These are phyloP conservation scores for Heimioporus sp. DNA, from an alignment of 768 basidiomycete species.

Conservation along the genomic window DNA sequence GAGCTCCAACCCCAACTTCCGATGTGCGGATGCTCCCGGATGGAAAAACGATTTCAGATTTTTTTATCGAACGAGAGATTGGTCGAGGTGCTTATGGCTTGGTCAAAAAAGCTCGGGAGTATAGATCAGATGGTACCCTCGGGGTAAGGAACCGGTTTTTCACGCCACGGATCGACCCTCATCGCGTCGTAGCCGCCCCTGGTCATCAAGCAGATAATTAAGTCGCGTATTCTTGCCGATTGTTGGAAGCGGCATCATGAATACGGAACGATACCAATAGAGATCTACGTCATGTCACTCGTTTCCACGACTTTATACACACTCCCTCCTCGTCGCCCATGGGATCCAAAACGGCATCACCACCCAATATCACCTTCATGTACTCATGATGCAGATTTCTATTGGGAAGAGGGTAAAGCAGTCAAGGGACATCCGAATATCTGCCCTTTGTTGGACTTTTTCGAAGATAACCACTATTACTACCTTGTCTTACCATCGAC, in stretches of 20 bases:
- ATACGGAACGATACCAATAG: slow-evolving; percentile 96
- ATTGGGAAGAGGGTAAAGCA: slow-evolving; percentile 68
- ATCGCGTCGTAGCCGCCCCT: slow-evolving; percentile 62
- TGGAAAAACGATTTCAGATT: slow-evolving; percentile 78
- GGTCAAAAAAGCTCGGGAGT: slow-evolving; percentile 87
- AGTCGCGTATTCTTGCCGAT: slow-evolving; percentile 96
- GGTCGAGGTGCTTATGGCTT: slow-evolving; percentile 95
- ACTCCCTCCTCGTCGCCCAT: slow-evolving; percentile 75
- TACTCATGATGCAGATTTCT: slow-evolving; percentile 20
- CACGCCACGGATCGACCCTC: slow-evolving; percentile 2
- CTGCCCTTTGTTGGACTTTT: slow-evolving; percentile 92
- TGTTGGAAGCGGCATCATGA: slow-evolving; percentile 98
- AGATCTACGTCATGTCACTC: slow-evolving; percentile 92
- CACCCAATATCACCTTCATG: slow-evolving; percentile 21
- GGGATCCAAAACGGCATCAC: slow-evolving; percentile 66
- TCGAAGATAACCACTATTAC: slow-evolving; percentile 95
- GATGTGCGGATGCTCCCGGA: slow-evolving; percentile 37
- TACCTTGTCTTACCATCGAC: slow-evolving; percentile 87
- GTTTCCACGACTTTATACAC: slow-evolving; percentile 80
- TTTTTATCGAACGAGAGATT: slow-evolving; percentile 82
- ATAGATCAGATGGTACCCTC: slow-evolving; percentile 66
- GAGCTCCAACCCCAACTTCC: slow-evolving; percentile 58
- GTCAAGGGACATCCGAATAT: slow-evolving; percentile 94
- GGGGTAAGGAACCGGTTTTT: slow-evolving; percentile 60
- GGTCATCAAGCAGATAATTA: slow-evolving; percentile 98